phyloP scores from a whole-genome alignment of 805 yeast genomes.

The Ogataea minuta region DNA sequence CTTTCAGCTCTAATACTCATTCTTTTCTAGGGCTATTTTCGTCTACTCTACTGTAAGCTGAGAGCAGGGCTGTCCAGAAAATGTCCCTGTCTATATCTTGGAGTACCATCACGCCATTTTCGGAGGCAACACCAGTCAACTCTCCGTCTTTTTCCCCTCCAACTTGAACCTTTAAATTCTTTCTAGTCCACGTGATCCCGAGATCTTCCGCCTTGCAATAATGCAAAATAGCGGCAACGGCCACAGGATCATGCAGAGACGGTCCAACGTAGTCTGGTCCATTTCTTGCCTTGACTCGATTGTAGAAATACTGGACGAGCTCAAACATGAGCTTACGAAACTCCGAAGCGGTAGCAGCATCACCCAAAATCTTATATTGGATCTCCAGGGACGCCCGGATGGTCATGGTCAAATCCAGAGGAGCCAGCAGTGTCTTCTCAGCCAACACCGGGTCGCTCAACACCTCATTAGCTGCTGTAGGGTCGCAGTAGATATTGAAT shows the following conservation, averaged over 20 bases:
- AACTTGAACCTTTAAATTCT: conserved; percentile 17
- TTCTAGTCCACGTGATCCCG: conserved; percentile 20
- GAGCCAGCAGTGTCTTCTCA: conserved; percentile 54
- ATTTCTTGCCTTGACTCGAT: conserved; percentile 41
- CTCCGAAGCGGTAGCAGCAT: conserved; percentile 34
- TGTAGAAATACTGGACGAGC: conserved; percentile 49
- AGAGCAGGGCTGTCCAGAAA: conserved; percentile 47
- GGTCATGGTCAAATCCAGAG: conserved; percentile 69
- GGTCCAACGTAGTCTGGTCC: conserved; percentile 55
- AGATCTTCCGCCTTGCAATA: conserved; percentile 32
- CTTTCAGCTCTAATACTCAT: background rate
- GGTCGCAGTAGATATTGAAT: conserved; percentile 74
- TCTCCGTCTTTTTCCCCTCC: conserved; percentile 34
- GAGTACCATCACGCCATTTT: conserved; percentile 40
- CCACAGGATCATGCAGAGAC: conserved; percentile 79
- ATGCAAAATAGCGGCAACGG: conserved; percentile 58
- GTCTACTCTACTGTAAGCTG: conserved; percentile 39
- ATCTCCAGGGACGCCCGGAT: conserved; percentile 50
- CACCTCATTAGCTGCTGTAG: conserved; percentile 65
- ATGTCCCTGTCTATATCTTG: conserved; percentile 37
- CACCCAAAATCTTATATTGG: conserved; percentile 38
- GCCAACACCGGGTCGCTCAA: conserved; percentile 45
- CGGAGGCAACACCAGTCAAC: conserved; percentile 15
- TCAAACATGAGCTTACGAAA: conserved; percentile 56
- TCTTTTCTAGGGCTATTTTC: background rate